Base-by-base conservation (phyloP, 2,329 filamentous ascomycete species). In the Colletotrichum sp. region DNA sequence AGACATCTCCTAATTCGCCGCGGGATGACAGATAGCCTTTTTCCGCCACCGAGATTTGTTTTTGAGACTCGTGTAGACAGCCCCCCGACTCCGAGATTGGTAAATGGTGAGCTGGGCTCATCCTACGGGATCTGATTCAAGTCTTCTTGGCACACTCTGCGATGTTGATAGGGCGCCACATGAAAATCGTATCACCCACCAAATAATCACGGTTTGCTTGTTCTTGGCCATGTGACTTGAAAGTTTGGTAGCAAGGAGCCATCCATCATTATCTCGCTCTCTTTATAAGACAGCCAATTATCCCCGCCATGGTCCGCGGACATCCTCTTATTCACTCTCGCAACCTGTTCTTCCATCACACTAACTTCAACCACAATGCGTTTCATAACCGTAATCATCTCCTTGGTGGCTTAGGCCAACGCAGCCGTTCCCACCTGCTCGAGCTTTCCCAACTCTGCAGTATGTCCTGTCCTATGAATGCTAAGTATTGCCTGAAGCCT, bases 301-400 rank as follows among this genome's bases (percentile, higher is more conserved):
- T 21, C 6, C n/a, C 10, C n/a, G 1, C 4, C 10, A 8, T 8
- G 6, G n/a, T 52, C n/a, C 43, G 3, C 3, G 6, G n/a, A 3
- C 10, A 21, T 52, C 12, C 43, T 52, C n/a, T 13, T 48, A 48
- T 48, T 21, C n/a, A 21, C 43, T 0, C 5, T 48, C 43, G 4
- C 43, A 8, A 3, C 5, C n/a, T 21, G 0, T 8, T 2, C 10
- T 52, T 13, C 0, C n/a, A 52, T 21, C n/a, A 52, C n/a, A 21
- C 10, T 52, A n/a, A 21, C 1, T 13, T 18, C 43, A 52, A 21
- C 6, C 10, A 4, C 10, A 5, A 52, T 52, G 43, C 43, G 43
- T 52, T 21, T 8, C 43, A 0, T 6, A 4, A 48, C n/a, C 10
- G 10, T 52, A 2, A 10, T 52, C 6, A 52, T 52, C 6, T 21